Conservation (phyloP, 306 rosid genomes). For the Dalbergia cochinchinensis region DNA sequence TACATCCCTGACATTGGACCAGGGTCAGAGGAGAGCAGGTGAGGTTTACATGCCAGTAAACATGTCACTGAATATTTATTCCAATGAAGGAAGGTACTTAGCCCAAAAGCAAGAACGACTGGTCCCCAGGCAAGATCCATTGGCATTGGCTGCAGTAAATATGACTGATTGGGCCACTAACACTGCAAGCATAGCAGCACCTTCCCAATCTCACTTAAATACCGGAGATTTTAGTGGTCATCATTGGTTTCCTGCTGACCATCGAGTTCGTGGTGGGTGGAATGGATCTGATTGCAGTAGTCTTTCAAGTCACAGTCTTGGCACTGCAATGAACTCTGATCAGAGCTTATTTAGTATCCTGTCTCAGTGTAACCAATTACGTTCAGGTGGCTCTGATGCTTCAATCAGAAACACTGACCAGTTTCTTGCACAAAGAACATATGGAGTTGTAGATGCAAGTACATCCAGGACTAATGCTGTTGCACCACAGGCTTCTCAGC, state of each 20-base stretch:
- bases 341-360: constrained; percentile 82
- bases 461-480: constrained; percentile 60
- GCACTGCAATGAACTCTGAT: constrained; percentile 66
- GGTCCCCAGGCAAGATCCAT: constrained; percentile 65
- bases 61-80: constrained; percentile 58
- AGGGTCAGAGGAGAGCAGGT: constrained; percentile 60
- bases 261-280: constrained; percentile 79
- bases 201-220: constrained; percentile 63
- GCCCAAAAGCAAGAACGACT: constrained; percentile 42
- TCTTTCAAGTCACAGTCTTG: constrained; percentile 64
- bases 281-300: constrained; percentile 55
- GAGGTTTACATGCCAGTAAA: constrained; percentile 66
- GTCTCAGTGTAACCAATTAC: constrained; percentile 77
- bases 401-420: constrained; percentile 64
- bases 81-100: constrained; percentile 73
- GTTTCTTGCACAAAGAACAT: constrained; percentile 67
- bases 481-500: constrained; percentile 66
- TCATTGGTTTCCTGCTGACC: constrained; percentile 79
- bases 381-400: constrained; percentile 62
- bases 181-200: constrained; percentile 56
- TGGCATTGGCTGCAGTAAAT: constrained; percentile 53
- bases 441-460: constrained; percentile 62
- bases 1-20: constrained; percentile 68
- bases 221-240: constrained; percentile 65
- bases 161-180: constrained; percentile 75